Base-by-base conservation (phyloP, 306 rosid species). In the Astragalus glycyphyllos region DNA sequence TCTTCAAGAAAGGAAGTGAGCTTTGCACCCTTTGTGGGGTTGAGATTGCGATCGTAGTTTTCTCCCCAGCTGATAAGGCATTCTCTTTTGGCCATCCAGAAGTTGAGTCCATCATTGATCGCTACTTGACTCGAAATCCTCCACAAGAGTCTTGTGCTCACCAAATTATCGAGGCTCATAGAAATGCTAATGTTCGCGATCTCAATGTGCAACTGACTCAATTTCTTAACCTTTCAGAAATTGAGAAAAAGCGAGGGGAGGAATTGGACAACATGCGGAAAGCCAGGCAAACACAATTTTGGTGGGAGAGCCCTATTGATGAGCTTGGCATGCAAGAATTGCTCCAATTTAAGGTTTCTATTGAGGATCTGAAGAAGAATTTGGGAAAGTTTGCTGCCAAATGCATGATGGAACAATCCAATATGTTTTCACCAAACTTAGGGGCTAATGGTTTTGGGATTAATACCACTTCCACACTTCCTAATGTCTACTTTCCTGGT, bases 1-100 rank as follows among this genome's bases (percentile, higher is more conserved):
- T 90, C 0, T 90, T 90, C 81, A 90, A 90, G 70, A 90, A 90
- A 26, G 91, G 89, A 0, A 84, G 96, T 17, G 91, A 87, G 29
- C 86, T 90, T 48, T 87, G 92, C 77, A 90, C 92, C 6, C 85
- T 89, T 3, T 89, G 90, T 20, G 96, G 92, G 0, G 92, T 78
- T 1, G 85, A 89, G 50, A 72, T 85, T 12, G 90, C 85, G 0
- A 85, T 89, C 0, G 66, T 89, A 0, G 92, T 82, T 14, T 89
- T 89, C 74, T 89, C 90, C 12, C 96, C 92, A 0, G 92, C 92
- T 0, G 74, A 84, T 0, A 89, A 89, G 68, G 87, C 87, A 12
- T 89, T 87, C 68, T 82, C 90, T 7, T 89, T 89, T 9, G 90
- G 92, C 1, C 92, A 90, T 15, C 92, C 89, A 0, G 76, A 69